Base-by-base conservation (phyloP, 2,329 filamentous ascomycete genomes). In the Didymella lethalis region DNA sequence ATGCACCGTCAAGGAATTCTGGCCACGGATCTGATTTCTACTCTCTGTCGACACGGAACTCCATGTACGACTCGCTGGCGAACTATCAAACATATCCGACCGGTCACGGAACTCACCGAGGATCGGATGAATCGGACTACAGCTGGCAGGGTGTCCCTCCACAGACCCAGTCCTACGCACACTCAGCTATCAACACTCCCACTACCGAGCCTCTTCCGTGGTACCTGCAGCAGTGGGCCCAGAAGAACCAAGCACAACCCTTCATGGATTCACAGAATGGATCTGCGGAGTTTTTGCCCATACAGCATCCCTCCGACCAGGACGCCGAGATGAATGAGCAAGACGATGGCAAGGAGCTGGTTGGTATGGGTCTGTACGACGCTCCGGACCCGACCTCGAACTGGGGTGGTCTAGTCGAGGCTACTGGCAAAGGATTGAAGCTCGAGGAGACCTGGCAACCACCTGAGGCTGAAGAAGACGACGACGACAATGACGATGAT, bases 281-380 rank as follows among this genome's bases (percentile, higher is more conserved):
- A 14, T 74, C 74, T 4, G 56, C 62, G 59, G 82, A 85, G 46
- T 85, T 86, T 50, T 77, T 86, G 2, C 81, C 82, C 4, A 76
- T 80, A 3, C 83, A 86, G 63, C 80, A 84, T 45, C 55, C 61
- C 2, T 79, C 83, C 49, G 77, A 82, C 14, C 71, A 74, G 20
- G 73, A 82, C 31, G 75, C 82, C 11, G 83, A 87, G 47, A 84
- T 85, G 57, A 64, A 85, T 47, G 86, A 86, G 20, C 86, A 86
- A 28, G 73, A 82, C 26, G 80, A 84, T 14, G 89, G 87, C 36
- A 90, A 93, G 69, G 89, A 92, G 59, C 82, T 94, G 1, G 84
- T 93, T n/a, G 91, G 91, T 20, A 89, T 95, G 85, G 91, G 91
- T 0, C 84, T 95, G 0, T 95, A 95, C 75, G 91, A 92, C 68